phyloP scores from a whole-genome alignment of 441 rosid genomes.

The Rhodomyrtus psidioides region DNA sequence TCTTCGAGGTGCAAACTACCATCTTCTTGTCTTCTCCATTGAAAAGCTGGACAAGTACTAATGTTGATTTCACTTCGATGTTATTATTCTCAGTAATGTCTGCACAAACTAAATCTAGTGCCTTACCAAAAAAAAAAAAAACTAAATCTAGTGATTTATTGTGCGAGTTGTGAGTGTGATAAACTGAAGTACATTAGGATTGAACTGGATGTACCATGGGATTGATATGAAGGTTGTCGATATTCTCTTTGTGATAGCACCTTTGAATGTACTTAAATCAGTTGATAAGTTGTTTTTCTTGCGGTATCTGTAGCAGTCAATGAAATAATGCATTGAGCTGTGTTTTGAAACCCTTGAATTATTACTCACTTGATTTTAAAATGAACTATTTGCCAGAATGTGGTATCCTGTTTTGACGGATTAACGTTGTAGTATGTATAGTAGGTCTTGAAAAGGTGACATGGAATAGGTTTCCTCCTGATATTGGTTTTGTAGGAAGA shows the following conservation, averaged over 20 bases:
- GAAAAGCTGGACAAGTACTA: not conserved
- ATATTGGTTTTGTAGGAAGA: slow-evolving; percentile 20
- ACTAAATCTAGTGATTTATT: not conserved
- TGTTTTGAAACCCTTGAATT: not conserved
- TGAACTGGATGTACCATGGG: not conserved
- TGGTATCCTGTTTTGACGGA: not conserved
- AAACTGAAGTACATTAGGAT: not conserved
- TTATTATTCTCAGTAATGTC: not conserved
- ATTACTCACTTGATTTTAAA: not conserved
- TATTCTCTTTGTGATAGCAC: not conserved
- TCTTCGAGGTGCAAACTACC: not conserved
- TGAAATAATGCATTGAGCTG: not conserved
- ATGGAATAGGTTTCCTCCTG: not conserved
- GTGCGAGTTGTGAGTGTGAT: not conserved
- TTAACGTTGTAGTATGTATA: not conserved
- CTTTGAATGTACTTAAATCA: not conserved
- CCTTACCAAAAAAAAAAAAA: too few species aligned
- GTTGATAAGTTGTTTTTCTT: not conserved
- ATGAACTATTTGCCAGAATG: not conserved
- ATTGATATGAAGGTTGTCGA: not conserved
- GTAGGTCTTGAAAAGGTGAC: not conserved
- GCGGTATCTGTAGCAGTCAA: not conserved
- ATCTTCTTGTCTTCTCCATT: not conserved
- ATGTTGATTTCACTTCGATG: not conserved
- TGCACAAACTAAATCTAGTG: not conserved